These are phyloP conservation scores for Ceratocystiopsis brevicomis DNA, from an alignment of 2,329 filamentous ascomycete species.

Conservation along the genomic window DNA sequence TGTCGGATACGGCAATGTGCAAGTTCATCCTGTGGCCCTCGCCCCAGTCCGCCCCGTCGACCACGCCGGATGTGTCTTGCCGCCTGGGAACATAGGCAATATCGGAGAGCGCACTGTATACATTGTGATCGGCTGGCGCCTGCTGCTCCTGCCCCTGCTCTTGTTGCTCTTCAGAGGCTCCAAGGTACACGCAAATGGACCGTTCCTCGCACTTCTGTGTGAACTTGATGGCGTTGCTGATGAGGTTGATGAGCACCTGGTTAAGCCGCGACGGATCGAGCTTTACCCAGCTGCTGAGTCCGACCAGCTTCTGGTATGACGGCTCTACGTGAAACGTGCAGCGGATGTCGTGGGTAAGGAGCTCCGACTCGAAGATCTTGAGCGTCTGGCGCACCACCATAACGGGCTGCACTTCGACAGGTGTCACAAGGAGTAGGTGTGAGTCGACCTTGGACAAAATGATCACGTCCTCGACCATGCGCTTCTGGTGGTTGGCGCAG, in stretches of 20 bases:
- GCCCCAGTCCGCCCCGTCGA: constrained; percentile 46
- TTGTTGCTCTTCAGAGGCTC: constrained; percentile 27
- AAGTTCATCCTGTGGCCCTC: constrained; percentile 51
- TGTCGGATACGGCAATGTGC: constrained; percentile 54
- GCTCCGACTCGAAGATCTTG: constrained; percentile 63
- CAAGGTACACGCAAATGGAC: constrained; percentile 44
- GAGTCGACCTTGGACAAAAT: constrained; percentile 61
- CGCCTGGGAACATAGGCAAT: constrained; percentile 31
- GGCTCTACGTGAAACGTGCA: constrained; percentile 51
- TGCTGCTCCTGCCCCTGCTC: too few relatives aligned
- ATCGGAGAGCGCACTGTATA: constrained; percentile 13
- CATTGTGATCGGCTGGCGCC: constrained; percentile 1
- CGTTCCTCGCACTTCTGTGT: constrained; percentile 40
- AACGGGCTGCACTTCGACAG: constrained; percentile 47
- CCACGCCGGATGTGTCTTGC: constrained; percentile 5
- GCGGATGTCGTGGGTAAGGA: constrained; percentile 51
- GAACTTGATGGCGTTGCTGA: constrained; percentile 49
- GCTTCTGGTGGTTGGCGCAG: constrained; percentile 63
- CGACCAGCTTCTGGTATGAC: constrained; percentile 39
- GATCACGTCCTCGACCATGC: constrained; percentile 54
- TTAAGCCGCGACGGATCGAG: constrained; percentile 56
- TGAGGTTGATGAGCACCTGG: constrained; percentile 60
- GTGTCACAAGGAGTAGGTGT: constrained; percentile 51
- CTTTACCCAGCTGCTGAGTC: constrained; percentile 47
- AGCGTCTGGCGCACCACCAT: constrained; percentile 44